Base-by-base conservation (phyloP, 148 eudicot genomes). In the Arctostaphylos glauca region DNA sequence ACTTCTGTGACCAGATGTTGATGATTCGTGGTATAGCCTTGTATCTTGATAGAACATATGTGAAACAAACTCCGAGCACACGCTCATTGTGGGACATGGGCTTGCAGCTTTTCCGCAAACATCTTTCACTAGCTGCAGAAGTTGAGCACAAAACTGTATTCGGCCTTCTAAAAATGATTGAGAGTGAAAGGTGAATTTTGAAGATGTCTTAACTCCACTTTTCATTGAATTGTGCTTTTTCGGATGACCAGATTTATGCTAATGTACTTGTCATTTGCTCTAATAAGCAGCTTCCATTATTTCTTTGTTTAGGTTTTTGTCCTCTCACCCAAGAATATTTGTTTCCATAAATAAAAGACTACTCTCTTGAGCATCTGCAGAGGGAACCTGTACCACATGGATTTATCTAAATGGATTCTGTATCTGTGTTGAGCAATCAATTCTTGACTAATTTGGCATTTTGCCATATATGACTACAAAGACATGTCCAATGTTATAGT, bases 51-150 rank as follows among this genome's bases (percentile, higher is more conserved):
- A 93, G 99, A 85, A 96, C 97, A 4, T 96, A 94, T 80, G 99
- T 93, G 88, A 96, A 93, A 84, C 99, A 94, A 87, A 89, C 89
- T 53, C 89, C 97, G n/a, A 89, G 89, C 89, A 92, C 91, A 73
- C 92, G 92, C 78, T 96, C 99, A 60, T 86, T 96, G 84, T 96
- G 98, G 98, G 99, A 94, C 89, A 96, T 96, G 99, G 99, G 99
- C 68, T 90, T 96, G 91, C 97, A 90, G 86, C 95, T 96, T 84
- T 96, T 93, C 77, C 91, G 98, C 48, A 94, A 91, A 85, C 95
- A 96, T 88, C 91, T 96, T 81, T 89, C 97, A 8, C 90, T 86
- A 55, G 96, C 95, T 82, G 86, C 92, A 79, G 99, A 96, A 91
- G 98, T 94, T 81, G 95, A 94, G 88, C 95, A 91, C 89, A 96